A percentile compares a stretch with the other conserved stretches of the same genome.
phyloP scores from a whole-genome alignment of 1,284 basidiomycete genomes.

The Cryptococcus amylolentus region DNA sequence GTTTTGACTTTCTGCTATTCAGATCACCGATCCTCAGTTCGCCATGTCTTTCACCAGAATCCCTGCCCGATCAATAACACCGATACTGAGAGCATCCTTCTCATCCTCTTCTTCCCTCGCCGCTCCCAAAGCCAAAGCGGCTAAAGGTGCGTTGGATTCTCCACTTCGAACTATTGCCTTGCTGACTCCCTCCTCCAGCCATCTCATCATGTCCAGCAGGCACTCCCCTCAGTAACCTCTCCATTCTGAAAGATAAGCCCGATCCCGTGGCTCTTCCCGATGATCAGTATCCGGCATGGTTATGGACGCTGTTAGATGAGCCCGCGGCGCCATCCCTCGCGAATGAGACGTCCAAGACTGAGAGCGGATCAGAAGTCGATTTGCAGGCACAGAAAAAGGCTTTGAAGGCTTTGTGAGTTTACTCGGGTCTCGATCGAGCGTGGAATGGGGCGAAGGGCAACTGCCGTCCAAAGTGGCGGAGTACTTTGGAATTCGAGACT shows the following conservation, averaged over 20 bases:
- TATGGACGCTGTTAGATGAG: slow-evolving; percentile 68
- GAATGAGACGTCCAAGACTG: slow-evolving; percentile 14
- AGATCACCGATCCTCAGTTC: no score
- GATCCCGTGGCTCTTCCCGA: slow-evolving; percentile 77
- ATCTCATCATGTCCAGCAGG: slow-evolving; percentile 59
- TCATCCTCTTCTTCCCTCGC: slow-evolving; percentile 11
- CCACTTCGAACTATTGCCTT: not conserved
- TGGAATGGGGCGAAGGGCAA: no score
- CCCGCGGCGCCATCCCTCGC: slow-evolving; percentile 15
- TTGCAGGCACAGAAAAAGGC: slow-evolving; percentile 39
- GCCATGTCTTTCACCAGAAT: no score
- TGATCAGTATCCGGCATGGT: slow-evolving; percentile 82
- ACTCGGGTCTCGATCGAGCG: not conserved
- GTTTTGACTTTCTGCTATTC: not conserved
- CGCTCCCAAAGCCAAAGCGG: slow-evolving; percentile 11
- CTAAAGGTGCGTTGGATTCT: slow-evolving; percentile 8
- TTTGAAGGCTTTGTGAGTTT: slow-evolving; percentile 41
- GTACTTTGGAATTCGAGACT: not conserved
- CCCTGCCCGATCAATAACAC: no score
- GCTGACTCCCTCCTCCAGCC: slow-evolving; percentile 9
- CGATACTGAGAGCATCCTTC: not conserved
- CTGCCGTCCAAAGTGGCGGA: not conserved
- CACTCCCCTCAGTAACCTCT: slow-evolving; percentile 70
- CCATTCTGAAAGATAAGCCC: slow-evolving; percentile 76
- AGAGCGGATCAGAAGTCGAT: slow-evolving; percentile 29